Evolutionary conservation across 2,329 filamentous ascomycete species (phyloP), one percentile per base, ranked within the genome.

Genomic region (Onygenales sp.): DNA sequence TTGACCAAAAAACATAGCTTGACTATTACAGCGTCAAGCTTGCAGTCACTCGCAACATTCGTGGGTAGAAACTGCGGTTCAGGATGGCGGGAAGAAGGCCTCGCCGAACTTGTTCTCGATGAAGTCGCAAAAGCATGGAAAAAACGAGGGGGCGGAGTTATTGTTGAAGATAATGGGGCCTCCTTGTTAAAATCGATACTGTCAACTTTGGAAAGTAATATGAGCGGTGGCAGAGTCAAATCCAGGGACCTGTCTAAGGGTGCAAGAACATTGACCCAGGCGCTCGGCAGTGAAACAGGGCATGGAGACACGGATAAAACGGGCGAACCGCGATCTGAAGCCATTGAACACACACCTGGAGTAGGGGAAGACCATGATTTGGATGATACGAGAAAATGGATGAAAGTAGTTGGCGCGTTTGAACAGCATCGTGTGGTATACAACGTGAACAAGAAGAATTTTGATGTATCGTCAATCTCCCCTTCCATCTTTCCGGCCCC

Each of bases 1-100:
- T 95, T 98, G 60, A 98, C 93, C 2, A 96, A 96, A 71, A 98
- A 97, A 66, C 89, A 98, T 72, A 94, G 92, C 62, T 77, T 98
- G 53, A 97, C 91, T 0, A 81, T 98, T 51, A 91, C 88, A 7
- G 93, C 92, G 0, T 83, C 90, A 0, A 89, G 93, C 0, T 75
- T 98, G 5, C 85, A 92, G 68, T 82, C 87, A 46, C 78, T 98
- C 35, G 91, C 93, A 17, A 79, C 82, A 1, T 98, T 98, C 68
- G 86, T 98, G 51, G 94, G 93, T 9, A 85, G 88, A 61, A 87
- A 95, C 69, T 98, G 93, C 68, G 93, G 93, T 36, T 91, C 91
- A 54, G 89, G 85, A 84, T 98, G 93, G 93, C 83, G 92, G 63
- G 91, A 97, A 73, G 90, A 95, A 67, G 92, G 94, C 0, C 76